Percentiles rank a stretch among this genome's conserved stretches.
Conservation (phyloP, 805 yeast species). For the Ogataea polymorpha region DNA sequence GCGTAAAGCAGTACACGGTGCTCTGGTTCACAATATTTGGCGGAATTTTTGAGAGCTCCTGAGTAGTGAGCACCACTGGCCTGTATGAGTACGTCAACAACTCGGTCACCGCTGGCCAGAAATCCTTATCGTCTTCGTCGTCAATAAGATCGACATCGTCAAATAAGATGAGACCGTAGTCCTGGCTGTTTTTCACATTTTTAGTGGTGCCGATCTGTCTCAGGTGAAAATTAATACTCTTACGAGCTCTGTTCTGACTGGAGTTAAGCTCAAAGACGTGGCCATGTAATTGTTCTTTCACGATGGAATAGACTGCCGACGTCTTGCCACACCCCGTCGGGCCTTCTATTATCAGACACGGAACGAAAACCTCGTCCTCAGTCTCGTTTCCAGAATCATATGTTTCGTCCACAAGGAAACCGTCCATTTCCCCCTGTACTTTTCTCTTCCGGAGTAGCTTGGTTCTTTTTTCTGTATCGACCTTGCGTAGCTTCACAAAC, state of each 20-base stretch:
- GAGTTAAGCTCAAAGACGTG: conserved; percentile 81
- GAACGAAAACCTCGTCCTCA: conserved; percentile 47
- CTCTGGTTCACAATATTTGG: conserved; percentile 29
- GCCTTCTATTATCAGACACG: conserved; percentile 67
- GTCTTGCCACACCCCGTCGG: conserved; percentile 77
- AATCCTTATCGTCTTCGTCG: conserved; percentile 69
- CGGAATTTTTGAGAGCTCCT: conserved; percentile 28
- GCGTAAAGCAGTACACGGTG: conserved; percentile 22
- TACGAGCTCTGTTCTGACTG: conserved; percentile 68
- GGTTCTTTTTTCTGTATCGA: conserved; percentile 28
- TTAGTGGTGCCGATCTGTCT: conserved; percentile 84
- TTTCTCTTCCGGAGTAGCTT: conserved; percentile 19
- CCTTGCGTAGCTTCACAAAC: conserved; percentile 32
- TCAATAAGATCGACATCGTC: conserved; percentile 85
- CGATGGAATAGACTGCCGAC: conserved; percentile 63
- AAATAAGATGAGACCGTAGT: conserved; percentile 65
- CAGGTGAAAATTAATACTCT: conserved; percentile 61
- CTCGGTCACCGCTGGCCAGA: conserved; percentile 72
- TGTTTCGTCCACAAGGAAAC: conserved; percentile 38
- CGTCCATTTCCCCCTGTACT: conserved; percentile 28
- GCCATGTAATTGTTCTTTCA: conserved; percentile 54
- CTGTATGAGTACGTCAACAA: conserved; percentile 42
- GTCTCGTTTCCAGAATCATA: conserved; percentile 19
- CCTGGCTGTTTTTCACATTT: conserved; percentile 50
- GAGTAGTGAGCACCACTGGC: conserved; percentile 34